phyloP scores from a whole-genome alignment of 768 basidiomycete species.

The Suillus tomentosus region DNA sequence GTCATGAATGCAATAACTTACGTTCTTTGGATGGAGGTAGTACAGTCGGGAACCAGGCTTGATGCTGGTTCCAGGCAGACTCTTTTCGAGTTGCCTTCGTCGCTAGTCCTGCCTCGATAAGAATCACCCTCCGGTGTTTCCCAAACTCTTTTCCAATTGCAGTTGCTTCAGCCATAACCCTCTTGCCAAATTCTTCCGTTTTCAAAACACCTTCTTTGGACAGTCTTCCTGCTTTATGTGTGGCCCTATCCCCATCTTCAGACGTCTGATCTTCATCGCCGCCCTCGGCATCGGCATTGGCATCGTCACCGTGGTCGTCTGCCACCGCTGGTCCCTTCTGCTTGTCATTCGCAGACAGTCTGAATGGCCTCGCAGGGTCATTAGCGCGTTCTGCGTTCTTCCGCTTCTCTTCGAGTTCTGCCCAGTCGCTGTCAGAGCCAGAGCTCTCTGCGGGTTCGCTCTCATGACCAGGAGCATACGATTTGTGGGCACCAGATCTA shows the following conservation, averaged over 20 bases:
- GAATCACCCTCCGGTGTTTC: constrained; percentile 1
- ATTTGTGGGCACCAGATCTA: constrained; percentile 2
- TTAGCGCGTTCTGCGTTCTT: neutral
- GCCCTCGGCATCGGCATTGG: neutral
- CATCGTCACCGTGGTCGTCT: neutral
- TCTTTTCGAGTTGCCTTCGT: constrained; percentile 8
- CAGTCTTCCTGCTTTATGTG: constrained; percentile 1
- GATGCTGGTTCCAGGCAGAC: constrained; percentile 9
- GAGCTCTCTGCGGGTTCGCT: constrained; percentile 1
- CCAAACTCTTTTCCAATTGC: constrained; percentile 7
- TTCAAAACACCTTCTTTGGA: constrained; percentile 2
- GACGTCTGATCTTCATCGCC: neutral
- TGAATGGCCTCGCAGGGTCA: neutral
- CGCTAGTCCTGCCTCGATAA: constrained; percentile 4
- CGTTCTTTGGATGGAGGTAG: neutral
- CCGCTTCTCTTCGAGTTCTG: neutral
- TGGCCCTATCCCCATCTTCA: neutral
- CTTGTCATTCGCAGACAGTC: neutral
- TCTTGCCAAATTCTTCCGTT: neutral
- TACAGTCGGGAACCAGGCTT: constrained; percentile 9
- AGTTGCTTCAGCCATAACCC: neutral
- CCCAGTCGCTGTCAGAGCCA: constrained; percentile 4
- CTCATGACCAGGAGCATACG: neutral
- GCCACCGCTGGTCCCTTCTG: no score
- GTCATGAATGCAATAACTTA: neutral